These are phyloP conservation scores for Eragrostis nindensis DNA, from an alignment of 176 grass and related monocot genomes.

Conservation along the genomic window DNA sequence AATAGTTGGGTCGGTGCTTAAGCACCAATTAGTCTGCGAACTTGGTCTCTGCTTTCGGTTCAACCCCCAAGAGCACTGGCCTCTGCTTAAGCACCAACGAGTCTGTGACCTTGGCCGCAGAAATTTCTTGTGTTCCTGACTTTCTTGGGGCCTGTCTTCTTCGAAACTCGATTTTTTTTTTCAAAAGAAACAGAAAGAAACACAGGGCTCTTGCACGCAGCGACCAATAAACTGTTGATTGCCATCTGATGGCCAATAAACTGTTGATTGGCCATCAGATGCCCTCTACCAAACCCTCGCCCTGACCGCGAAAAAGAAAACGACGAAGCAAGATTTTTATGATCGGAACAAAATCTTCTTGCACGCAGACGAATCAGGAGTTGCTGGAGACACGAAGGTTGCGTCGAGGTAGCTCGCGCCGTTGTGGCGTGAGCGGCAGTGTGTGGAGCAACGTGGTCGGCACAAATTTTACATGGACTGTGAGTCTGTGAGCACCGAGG, in stretches of 20 bases:
- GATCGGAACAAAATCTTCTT: slow-evolving; percentile 17
- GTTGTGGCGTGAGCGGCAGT: neutral
- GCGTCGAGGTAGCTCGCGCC: neutral
- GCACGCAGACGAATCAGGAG: neutral
- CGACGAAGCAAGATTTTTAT: neutral
- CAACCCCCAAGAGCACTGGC: neutral
- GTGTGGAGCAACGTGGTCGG: neutral
- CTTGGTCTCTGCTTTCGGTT: neutral
- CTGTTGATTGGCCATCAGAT: too few species aligned
- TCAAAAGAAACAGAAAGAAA: too few species aligned
- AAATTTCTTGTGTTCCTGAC: neutral
- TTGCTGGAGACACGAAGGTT: slow-evolving; percentile 8
- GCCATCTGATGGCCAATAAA: too few species aligned
- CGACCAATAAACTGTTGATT: too few species aligned
- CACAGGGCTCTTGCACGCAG: too few species aligned
- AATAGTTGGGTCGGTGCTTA: slow-evolving; percentile 45
- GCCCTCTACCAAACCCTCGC: too few species aligned
- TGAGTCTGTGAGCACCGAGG: neutral
- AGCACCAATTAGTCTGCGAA: neutral
- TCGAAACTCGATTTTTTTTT: too few species aligned
- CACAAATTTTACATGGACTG: neutral
- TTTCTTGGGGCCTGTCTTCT: too few species aligned
- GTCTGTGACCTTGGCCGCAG: neutral
- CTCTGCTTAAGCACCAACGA: neutral
- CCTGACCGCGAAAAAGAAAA: too few species aligned